Base-by-base conservation (phyloP, 2,329 filamentous ascomycete species). In the Aspergillus sp. region DNA sequence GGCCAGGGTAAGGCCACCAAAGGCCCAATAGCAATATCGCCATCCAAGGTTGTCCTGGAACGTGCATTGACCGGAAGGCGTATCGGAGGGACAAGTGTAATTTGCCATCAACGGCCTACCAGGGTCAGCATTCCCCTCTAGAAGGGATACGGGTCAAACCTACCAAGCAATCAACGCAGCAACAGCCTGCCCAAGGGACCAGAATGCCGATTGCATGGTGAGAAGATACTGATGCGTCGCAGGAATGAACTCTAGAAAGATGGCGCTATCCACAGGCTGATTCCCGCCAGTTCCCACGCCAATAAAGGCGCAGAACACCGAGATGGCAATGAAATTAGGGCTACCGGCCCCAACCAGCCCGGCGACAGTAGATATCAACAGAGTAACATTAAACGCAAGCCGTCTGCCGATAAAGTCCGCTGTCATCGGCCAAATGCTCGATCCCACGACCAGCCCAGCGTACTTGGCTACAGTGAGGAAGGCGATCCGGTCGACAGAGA, bases 281-380 rank as follows among this genome's bases (percentile, higher is more conserved):
- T 66, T 66, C 2, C 64, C 63, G 1, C 57, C 64, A 3, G 60
- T 52, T 1, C 61, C 63, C 35, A 64, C 59, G 21, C 64, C 64
- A 2, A 66, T 56, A 12, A 66, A 58, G 35, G 52, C 61, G 31
- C 64, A 58, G 3, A 65, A 58, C 1, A 66, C 62, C 35, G 55
- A 65, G 7, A 66, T 71, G 76, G 60, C 59, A 3, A 56, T 63
- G 41, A 65, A 65, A 1, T 60, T 58, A 14, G 63, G 62, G 62
- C 64, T 63, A 3, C 63, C 64, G 2, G 64, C 64, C 4, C 63
- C 63, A 11, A 66, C 64, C 4, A 66, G 45, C 0, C 60, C 64
- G 11, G 59, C 62, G 57, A 62, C 62, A 1, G 62, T 57, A 58
- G 64, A 62, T 2, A 66, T 27, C 6, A 66, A 52, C 1, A 66